Evolutionary conservation across 352 stramenopile species (phyloP).

Genomic region (Blastocystis sp.): DNA sequence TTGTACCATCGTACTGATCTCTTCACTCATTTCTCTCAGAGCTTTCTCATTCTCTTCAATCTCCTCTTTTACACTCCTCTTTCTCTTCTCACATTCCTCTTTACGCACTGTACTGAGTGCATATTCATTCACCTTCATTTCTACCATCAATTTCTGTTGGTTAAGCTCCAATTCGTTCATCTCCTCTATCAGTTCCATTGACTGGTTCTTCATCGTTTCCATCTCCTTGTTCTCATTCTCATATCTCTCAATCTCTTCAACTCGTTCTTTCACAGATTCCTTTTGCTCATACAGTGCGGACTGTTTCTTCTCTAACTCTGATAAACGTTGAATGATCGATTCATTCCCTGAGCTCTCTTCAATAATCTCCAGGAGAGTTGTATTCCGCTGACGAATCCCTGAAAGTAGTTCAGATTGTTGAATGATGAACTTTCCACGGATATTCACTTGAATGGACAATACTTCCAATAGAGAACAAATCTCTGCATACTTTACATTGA

Average conservation of each 20-base stretch:
- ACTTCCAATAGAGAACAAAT: not conserved
- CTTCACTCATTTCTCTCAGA: not conserved
- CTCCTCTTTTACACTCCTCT: not conserved
- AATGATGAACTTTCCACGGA: conserved; percentile 56
- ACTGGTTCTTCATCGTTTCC: not conserved
- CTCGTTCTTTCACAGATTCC: not conserved
- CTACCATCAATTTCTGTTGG: too few relatives aligned
- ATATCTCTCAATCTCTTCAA: conserved; percentile 28
- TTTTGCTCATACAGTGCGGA: not conserved
- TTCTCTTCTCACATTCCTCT: not conserved
- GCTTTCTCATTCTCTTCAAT: not conserved
- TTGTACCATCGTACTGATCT: not conserved
- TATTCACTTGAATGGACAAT: conserved; percentile 14
- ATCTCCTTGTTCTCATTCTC: not conserved
- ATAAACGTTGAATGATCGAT: not conserved
- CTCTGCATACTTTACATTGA: not conserved
- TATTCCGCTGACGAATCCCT: not conserved
- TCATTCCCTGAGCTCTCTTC: not conserved
- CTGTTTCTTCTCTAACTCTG: not conserved
- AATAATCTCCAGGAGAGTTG: conserved; percentile 39
- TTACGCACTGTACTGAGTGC: too few relatives aligned
- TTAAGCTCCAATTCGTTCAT: too few relatives aligned
- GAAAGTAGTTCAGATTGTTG: conserved; percentile 48
- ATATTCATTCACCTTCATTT: too few relatives aligned
- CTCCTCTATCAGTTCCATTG: too few relatives aligned